Conservation (phyloP, 2,329 filamentous ascomycete species). For the Cadophora luteo-olivacea region DNA sequence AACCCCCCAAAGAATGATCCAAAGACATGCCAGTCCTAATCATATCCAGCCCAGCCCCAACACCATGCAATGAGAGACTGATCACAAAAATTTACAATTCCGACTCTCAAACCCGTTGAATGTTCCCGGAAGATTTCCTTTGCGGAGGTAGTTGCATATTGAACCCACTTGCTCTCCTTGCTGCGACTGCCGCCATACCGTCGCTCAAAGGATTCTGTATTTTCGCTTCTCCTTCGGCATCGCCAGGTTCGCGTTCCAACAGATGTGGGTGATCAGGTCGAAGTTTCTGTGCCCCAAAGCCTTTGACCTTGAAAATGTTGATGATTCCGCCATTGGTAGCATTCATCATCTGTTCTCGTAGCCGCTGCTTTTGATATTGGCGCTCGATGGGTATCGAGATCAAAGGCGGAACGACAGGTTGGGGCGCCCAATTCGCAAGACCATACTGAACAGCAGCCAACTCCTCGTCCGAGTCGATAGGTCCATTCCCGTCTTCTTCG, state of each 20-base stretch:
- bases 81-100: neutral
- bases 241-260: conserved; percentile 6
- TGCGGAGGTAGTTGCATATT: conserved; percentile 35
- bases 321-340: conserved; percentile 70
- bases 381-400: conserved; percentile 66
- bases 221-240: conserved; percentile 11
- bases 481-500: conserved; percentile 77
- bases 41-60: conserved; percentile 8
- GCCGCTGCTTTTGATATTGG: conserved; percentile 66
- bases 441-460: conserved; percentile 87
- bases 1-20: conserved; percentile 1
- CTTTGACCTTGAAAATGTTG: conserved; percentile 66
- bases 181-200: conserved; percentile 30
- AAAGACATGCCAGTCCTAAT: conserved; percentile 10
- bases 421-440: conserved; percentile 76
- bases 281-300: conserved; percentile 61
- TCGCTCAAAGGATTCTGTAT: conserved; percentile 1
- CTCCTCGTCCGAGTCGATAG: conserved; percentile 95
- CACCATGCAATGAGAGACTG: neutral
- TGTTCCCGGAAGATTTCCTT: conserved; percentile 19
- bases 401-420: conserved; percentile 74
- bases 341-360: conserved; percentile 70
- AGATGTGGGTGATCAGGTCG: conserved; percentile 39
- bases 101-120: neutral
- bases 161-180: conserved; percentile 33